phyloP scores from a whole-genome alignment of 2,329 filamentous ascomycete genomes.

The Diaporthe destruens region DNA sequence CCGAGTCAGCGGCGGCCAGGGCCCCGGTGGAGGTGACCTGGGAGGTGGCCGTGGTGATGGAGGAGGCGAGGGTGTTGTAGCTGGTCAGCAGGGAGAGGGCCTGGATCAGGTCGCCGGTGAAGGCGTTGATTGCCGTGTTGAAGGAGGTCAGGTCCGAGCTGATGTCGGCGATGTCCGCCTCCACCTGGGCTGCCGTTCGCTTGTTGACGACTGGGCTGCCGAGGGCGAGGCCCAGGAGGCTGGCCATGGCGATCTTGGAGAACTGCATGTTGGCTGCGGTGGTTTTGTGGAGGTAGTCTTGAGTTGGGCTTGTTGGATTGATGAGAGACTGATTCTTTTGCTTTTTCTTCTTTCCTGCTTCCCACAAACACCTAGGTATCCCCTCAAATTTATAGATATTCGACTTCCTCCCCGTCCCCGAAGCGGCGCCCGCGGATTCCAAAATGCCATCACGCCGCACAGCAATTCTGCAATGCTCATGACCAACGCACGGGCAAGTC shows the following conservation, averaged over 20 bases:
- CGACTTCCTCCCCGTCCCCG: not conserved
- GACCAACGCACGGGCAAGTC: constrained; percentile 19
- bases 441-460: not conserved
- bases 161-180: constrained; percentile 33
- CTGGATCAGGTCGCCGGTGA: constrained; percentile 33
- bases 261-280: constrained; percentile 32
- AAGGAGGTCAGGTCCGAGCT: constrained; percentile 36
- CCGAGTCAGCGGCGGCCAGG: constrained; percentile 32
- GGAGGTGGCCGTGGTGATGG: constrained; percentile 26
- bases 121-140: constrained; percentile 34
- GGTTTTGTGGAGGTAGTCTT: not conserved
- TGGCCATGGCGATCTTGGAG: constrained; percentile 33
- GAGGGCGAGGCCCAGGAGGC: constrained; percentile 34
- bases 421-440: constrained; percentile 15
- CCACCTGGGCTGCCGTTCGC: constrained; percentile 29
- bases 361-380: not conserved
- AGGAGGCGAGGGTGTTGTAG: constrained; percentile 23
- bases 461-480: not conserved
- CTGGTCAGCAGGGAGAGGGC: constrained; percentile 33
- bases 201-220: constrained; percentile 24
- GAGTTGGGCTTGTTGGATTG: not conserved
- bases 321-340: not conserved
- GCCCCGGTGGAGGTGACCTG: constrained; percentile 34
- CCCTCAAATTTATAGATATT: constrained; percentile 17
- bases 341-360: too few relatives aligned